Percentiles rank a stretch among this genome's conserved stretches.
Conservation (phyloP, 208 protist species). For the Trypanosoma grayi region DNA sequence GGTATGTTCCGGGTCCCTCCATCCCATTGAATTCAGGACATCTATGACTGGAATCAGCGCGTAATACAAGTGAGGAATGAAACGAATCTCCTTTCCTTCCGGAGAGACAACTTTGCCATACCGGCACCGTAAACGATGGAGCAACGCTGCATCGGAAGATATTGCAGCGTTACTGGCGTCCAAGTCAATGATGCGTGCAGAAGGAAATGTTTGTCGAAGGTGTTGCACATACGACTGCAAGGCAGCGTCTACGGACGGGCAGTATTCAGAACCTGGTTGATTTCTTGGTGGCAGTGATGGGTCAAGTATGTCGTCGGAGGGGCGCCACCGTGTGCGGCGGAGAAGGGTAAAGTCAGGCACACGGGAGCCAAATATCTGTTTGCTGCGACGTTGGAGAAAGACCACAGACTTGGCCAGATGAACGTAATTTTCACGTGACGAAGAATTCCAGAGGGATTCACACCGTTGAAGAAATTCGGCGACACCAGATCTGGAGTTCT, state of each 20-base stretch:
- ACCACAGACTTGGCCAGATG: slow-evolving; percentile 62
- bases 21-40: slow-evolving; percentile 5
- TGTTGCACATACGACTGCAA: slow-evolving; percentile 68
- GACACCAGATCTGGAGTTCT: slow-evolving; percentile 66
- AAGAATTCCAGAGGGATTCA: slow-evolving; percentile 47
- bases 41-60: slow-evolving; percentile 28
- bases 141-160: slow-evolving; percentile 56
- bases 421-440: slow-evolving; percentile 33
- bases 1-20: slow-evolving; percentile 9
- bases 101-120: slow-evolving; percentile 75
- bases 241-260: slow-evolving; percentile 38
- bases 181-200: slow-evolving; percentile 68
- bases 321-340: slow-evolving; percentile 47
- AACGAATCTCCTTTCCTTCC: slow-evolving; percentile 20
- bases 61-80: slow-evolving; percentile 25
- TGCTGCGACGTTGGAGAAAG: slow-evolving; percentile 72
- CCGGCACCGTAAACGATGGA: slow-evolving; percentile 75
- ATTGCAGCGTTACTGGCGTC: slow-evolving; percentile 54
- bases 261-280: slow-evolving; percentile 19
- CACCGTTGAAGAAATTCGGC: slow-evolving; percentile 56
- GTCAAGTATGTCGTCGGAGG: slow-evolving; percentile 74
- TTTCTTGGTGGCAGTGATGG: slow-evolving; percentile 37
- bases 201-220: slow-evolving; percentile 56
- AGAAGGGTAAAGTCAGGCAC: slow-evolving; percentile 78
- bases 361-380: slow-evolving; percentile 74